Percentiles rank a stretch among this genome's conserved stretches.
Conservation (phyloP, 108 stramenopile species). For the Skeletonema grethae region DNA sequence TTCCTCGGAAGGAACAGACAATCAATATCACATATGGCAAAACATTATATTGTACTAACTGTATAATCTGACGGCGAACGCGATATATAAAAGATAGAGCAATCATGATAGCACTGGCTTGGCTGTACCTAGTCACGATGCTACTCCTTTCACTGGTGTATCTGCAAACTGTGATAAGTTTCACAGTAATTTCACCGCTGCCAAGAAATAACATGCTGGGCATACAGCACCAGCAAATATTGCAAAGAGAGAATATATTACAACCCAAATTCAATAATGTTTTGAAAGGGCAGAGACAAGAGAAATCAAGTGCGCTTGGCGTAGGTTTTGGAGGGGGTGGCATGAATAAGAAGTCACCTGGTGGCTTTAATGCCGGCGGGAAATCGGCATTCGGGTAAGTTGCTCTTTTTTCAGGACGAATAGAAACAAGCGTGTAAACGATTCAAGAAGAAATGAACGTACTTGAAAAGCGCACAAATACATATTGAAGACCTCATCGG, state of each 20-base stretch:
- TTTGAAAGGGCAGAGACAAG: neutral
- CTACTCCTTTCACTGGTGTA: too few species aligned
- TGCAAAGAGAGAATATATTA: neutral
- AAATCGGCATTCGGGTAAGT: neutral
- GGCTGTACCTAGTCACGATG: too few species aligned
- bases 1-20: too few species aligned
- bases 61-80: too few species aligned
- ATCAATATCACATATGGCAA: too few species aligned
- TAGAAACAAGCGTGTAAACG: neutral
- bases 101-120: too few species aligned
- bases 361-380: neutral
- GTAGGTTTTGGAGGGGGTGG: neutral
- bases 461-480: neutral
- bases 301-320: neutral
- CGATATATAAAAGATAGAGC: too few species aligned
- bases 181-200: neutral
- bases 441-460: neutral
- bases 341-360: too few species aligned
- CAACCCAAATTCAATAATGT: neutral
- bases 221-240: neutral
- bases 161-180: too few species aligned
- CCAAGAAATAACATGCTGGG: neutral
- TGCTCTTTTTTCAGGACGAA: neutral
- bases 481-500: too few species aligned
- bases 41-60: too few species aligned